Percentiles rank a stretch among this genome's conserved stretches.
Conservation (phyloP, 108 stramenopile species). For the Nitzschia sp. region DNA sequence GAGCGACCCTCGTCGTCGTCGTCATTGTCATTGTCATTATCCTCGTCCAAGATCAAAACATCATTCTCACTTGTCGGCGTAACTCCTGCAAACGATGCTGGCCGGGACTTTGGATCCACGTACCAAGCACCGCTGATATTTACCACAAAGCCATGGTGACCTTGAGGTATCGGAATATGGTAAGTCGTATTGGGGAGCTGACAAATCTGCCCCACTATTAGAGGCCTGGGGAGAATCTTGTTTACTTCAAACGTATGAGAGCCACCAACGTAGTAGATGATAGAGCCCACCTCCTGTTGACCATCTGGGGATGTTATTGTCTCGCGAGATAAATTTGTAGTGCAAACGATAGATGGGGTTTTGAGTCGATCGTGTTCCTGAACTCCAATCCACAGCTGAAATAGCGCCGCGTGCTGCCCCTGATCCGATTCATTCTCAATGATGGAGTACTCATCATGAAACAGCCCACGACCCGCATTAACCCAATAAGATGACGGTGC, state of each 20-base stretch:
- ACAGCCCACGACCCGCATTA: slow-evolving; percentile 35
- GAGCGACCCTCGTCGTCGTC: not conserved
- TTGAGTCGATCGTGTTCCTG: slow-evolving; percentile 21
- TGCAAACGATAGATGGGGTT: slow-evolving; percentile 21
- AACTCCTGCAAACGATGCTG: not conserved
- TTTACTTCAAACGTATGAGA: too few relatives aligned
- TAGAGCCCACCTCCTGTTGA: not conserved
- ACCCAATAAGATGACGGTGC: slow-evolving; percentile 40
- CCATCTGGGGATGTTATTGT: not conserved
- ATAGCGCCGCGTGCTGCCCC: slow-evolving; percentile 21
- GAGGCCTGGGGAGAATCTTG: not conserved
- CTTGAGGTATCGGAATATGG: not conserved
- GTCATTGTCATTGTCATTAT: not conserved
- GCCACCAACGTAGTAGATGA: not conserved
- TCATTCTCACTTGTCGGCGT: not conserved
- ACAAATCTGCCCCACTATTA: not conserved
- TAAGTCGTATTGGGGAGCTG: not conserved
- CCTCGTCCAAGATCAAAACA: not conserved
- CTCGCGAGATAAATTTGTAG: not conserved
- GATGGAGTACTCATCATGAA: slow-evolving; percentile 31
- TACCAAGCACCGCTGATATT: not conserved
- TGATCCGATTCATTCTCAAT: slow-evolving; percentile 27
- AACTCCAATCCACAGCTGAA: slow-evolving; percentile 40
- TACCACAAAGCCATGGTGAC: not conserved
- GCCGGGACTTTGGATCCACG: too few relatives aligned